Base-by-base conservation (phyloP, 257 asterid species). In the Eucommia ulmoides region DNA sequence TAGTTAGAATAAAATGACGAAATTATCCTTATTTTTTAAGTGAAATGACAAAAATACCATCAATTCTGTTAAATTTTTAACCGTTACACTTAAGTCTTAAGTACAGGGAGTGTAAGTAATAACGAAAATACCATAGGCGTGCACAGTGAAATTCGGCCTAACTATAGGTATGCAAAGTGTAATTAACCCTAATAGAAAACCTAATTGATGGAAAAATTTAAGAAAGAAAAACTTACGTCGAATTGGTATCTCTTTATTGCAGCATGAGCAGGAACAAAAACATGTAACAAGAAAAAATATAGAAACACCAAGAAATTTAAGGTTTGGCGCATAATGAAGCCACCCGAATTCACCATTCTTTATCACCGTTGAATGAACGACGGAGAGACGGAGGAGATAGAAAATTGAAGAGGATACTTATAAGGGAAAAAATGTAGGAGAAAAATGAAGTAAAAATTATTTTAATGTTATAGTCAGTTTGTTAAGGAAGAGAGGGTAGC, bases 161-260 rank as follows among this genome's bases (percentile, higher is more conserved):
- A n/a, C n/a, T n/a, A n/a, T n/a, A n/a, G n/a, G n/a, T n/a, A n/a
- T n/a, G n/a, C n/a, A n/a, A n/a, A n/a, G n/a, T n/a, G n/a, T n/a
- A n/a, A n/a, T n/a, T n/a, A n/a, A n/a, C n/a, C 38, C 38, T 26
- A 26, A 12, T 12, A 26, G 38, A 26, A 12, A 26, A 26, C 38
- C 6, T 26, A 26, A 6, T 4, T 26, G 12, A 26, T 26, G 8
- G 12, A 26, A 26, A 26, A 26, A 26, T 26, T 26, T 26, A 20
- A 20, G 20, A 2, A 5, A 14, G 16, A 24, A 20, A 1, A 11
- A 56, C 80, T 66, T 46, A 78, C 93, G 50, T 82, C 74, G 26
- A 78, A 78, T 15, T 76, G 78, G 61, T 82, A 82, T 41, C 60
- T 74, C 51, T 72, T 78, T 35, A 76, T 60, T 25, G 71, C 77